phyloP scores from a whole-genome alignment of 2,329 filamentous ascomycete species.

The Trichoderma sp. region DNA sequence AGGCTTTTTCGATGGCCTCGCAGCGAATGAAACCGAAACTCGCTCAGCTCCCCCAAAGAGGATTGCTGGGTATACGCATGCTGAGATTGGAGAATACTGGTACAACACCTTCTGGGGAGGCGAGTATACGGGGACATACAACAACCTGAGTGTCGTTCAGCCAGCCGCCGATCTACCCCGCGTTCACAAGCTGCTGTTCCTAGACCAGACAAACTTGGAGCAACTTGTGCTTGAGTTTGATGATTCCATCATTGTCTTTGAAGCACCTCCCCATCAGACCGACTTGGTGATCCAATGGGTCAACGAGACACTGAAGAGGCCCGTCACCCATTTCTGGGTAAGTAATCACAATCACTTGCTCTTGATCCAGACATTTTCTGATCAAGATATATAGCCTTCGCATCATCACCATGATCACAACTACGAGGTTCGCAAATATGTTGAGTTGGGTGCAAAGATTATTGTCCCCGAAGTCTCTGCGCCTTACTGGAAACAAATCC shows the following conservation, averaged over 20 bases:
- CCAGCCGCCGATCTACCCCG: background rate
- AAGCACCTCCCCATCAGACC: background rate
- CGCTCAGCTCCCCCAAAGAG: background rate
- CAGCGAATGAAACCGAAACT: background rate
- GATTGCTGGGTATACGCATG: background rate
- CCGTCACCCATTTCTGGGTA: background rate
- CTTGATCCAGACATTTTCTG: background rate
- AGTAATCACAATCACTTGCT: accelerated
- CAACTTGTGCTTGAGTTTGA: background rate
- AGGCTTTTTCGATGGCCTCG: background rate
- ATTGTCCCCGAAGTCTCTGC: background rate
- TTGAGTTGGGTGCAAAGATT: background rate
- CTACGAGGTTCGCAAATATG: background rate
- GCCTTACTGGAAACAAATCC: background rate
- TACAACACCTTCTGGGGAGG: background rate
- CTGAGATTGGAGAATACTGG: background rate
- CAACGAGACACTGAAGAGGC: background rate
- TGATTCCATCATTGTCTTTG: background rate
- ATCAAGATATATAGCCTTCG: background rate
- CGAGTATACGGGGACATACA: background rate
- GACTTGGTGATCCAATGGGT: background rate
- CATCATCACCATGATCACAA: background rate
- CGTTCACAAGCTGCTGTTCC: background rate
- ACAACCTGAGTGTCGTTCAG: background rate
- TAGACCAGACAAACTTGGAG: background rate